These are phyloP conservation scores for Xylariaceae sp. DNA, from an alignment of 2,329 filamentous ascomycete genomes.

Conservation along the genomic window DNA sequence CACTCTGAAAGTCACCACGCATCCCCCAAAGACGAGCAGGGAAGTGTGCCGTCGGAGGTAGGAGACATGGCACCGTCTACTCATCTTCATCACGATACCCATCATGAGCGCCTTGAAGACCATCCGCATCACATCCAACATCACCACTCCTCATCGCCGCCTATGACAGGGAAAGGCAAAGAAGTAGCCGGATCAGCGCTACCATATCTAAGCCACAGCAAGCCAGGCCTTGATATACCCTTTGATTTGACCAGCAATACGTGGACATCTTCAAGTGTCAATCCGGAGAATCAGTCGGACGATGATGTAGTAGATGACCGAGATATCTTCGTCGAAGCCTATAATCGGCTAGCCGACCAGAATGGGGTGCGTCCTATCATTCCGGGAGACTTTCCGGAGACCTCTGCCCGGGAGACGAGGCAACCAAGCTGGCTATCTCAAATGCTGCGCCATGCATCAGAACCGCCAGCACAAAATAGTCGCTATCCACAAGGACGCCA, in stretches of 20 bases:
- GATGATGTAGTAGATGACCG: conserved; percentile 50
- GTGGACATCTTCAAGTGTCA: conserved; percentile 57
- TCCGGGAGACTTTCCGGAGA: conserved; percentile 26
- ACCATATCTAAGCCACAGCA: neutral
- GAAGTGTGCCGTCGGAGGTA: neutral
- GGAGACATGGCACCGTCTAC: neutral
- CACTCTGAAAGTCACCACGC: too few relatives aligned
- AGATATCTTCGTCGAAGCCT: conserved; percentile 51
- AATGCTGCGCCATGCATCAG: conserved; percentile 35
- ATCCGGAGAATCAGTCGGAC: conserved; percentile 45
- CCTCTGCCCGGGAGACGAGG: conserved; percentile 20
- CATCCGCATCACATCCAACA: neutral
- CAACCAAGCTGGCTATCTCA: conserved; percentile 39
- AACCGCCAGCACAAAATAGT: conserved; percentile 16
- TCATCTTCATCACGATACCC: neutral
- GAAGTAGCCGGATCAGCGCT: conserved; percentile 14
- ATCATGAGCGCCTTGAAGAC: neutral
- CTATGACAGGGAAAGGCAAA: conserved; percentile 18
- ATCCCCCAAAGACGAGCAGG: too few relatives aligned
- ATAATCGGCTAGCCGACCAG: conserved; percentile 58
- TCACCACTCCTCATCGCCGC: neutral
- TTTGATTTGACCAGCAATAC: conserved; percentile 47
- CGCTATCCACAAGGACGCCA: conserved; percentile 37
- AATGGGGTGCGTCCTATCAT: conserved; percentile 47
- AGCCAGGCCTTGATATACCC: conserved; percentile 13